phyloP scores from a whole-genome alignment of 1,284 basidiomycete species.

The Cryptococcus jaspeensis region DNA sequence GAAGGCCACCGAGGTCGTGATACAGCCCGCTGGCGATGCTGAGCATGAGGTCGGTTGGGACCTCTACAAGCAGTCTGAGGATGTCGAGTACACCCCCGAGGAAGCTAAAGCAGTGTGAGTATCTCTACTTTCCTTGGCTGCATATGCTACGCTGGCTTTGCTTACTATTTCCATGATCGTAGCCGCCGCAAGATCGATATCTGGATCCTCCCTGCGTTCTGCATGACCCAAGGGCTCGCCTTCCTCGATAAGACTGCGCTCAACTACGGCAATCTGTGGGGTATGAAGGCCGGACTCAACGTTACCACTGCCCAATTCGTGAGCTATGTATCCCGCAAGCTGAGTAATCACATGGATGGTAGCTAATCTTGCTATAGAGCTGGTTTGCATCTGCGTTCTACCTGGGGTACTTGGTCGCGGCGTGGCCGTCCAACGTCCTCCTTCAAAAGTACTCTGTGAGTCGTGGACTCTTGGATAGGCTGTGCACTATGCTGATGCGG shows the following conservation, averaged over 20 bases:
- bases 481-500: background rate
- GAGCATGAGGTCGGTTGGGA: conserved; percentile 10
- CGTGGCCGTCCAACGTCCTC: conserved; percentile 15
- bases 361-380: conserved; percentile 2
- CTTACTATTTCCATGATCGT: background rate
- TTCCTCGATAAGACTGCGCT: conserved; percentile 33
- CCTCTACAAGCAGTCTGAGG: conserved; percentile 6
- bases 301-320: conserved; percentile 17
- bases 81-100: conserved; percentile 1
- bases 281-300: conserved; percentile 23
- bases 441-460: conserved; percentile 19
- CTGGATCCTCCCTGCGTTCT: conserved; percentile 23
- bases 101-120: conserved; percentile 8
- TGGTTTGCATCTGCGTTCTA: conserved; percentile 29
- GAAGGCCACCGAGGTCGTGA: too few relatives aligned
- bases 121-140: too few relatives aligned
- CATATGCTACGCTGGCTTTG: background rate
- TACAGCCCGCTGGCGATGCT: background rate
- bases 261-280: conserved; percentile 36
- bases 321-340: background rate
- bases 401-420: conserved; percentile 27
- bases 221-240: conserved; percentile 27
- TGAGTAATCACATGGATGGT: too few relatives aligned
- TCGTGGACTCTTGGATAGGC: background rate
- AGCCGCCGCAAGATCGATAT: conserved; percentile 18